phyloP scores from a whole-genome alignment of 257 asterid species.

The Rubia yunnanensis region DNA sequence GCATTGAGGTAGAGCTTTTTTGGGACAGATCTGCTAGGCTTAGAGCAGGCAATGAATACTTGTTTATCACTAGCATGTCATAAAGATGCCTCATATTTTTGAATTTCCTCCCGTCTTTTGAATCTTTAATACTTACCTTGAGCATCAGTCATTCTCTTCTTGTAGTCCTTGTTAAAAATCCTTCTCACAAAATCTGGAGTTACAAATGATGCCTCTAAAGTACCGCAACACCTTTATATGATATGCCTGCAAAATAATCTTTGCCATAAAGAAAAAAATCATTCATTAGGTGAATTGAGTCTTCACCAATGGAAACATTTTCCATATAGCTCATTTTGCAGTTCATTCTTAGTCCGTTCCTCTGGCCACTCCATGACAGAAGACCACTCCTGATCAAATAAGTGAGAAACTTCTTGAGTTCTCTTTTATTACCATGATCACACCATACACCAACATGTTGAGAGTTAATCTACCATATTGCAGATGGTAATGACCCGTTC shows the following conservation, averaged over 20 bases:
- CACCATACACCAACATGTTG: constrained; percentile 74
- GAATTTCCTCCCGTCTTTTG: too few species aligned
- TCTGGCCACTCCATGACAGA: constrained; percentile 24
- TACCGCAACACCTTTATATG: constrained; percentile 57
- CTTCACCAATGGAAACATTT: constrained; percentile 36
- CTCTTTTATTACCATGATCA: constrained; percentile 62
- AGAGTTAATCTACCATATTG: constrained; percentile 54
- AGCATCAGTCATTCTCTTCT: too few species aligned
- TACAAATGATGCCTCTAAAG: constrained; percentile 49
- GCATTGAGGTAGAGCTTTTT: too few species aligned
- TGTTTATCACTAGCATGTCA: too few species aligned
- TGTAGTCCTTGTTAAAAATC: too few species aligned
- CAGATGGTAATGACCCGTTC: constrained; percentile 44
- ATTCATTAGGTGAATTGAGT: constrained; percentile 57
- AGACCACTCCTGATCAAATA: constrained; percentile 38
- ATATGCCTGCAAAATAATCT: constrained; percentile 61
- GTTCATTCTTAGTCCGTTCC: constrained; percentile 19
- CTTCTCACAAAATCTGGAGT: constrained; percentile 37
- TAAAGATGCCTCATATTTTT: too few species aligned
- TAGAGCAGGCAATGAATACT: too few species aligned
- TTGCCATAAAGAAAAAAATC: constrained; percentile 58
- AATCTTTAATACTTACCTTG: too few species aligned
- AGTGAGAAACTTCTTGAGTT: constrained; percentile 49
- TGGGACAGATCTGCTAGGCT: too few species aligned
- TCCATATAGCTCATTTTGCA: constrained; percentile 27